Evolutionary conservation across 345 rosid genomes (phyloP).

Genomic region (Streptanthus diversifolius): DNA sequence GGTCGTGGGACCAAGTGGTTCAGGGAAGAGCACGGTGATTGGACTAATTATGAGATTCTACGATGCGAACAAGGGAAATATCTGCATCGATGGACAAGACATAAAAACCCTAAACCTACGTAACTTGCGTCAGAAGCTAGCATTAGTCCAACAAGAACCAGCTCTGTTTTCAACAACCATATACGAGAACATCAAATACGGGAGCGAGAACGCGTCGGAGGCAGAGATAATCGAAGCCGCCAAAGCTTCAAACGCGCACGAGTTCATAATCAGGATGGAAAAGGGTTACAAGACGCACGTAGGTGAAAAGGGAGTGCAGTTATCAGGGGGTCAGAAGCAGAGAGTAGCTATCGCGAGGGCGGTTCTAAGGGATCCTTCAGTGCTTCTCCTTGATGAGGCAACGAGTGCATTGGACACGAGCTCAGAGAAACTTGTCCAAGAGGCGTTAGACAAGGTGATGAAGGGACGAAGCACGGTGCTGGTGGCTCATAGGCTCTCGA

Average conservation of each 20-base stretch:
- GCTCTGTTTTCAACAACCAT: constrained; percentile 65
- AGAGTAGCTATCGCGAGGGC: constrained; percentile 84
- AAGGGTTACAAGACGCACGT: constrained; percentile 68
- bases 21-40: constrained; percentile 78
- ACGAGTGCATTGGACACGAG: constrained; percentile 71
- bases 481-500: constrained; percentile 76
- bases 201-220: constrained; percentile 60
- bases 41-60: constrained; percentile 65
- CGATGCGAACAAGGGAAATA: constrained; percentile 50
- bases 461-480: constrained; percentile 64
- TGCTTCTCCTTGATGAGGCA: constrained; percentile 79
- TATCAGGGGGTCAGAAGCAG: constrained; percentile 88
- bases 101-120: constrained; percentile 56
- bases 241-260: constrained; percentile 67
- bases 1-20: constrained; percentile 69
- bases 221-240: constrained; percentile 64
- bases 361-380: constrained; percentile 62
- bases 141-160: constrained; percentile 86
- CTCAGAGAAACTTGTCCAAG: constrained; percentile 72
- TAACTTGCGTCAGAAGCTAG: constrained; percentile 52
- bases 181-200: constrained; percentile 68
- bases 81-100: constrained; percentile 54
- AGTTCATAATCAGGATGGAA: constrained; percentile 66
- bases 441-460: constrained; percentile 70
- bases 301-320: constrained; percentile 68